phyloP scores from a whole-genome alignment of 495 filamentous ascomycete genomes.

The Talaromyces borbonicus region DNA sequence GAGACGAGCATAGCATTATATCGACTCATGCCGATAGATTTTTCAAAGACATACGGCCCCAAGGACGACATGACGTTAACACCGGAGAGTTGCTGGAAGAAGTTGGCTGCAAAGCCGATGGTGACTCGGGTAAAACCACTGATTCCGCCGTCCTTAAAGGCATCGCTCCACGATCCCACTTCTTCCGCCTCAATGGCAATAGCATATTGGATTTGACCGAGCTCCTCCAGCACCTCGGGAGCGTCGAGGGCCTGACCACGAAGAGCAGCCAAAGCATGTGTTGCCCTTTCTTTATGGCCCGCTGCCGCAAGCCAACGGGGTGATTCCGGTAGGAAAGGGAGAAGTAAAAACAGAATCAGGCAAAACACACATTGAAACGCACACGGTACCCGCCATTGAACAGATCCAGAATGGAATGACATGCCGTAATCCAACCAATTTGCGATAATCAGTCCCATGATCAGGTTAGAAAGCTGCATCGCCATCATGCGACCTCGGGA shows the following conservation, averaged over 20 bases:
- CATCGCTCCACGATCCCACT: constrained; percentile 12
- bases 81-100: constrained; percentile 14
- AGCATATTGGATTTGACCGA: constrained; percentile 14
- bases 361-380: constrained; percentile 51
- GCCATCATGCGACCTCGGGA: constrained; percentile 52
- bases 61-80: constrained; percentile 15
- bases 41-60: constrained; percentile 12
- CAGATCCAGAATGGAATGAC: constrained; percentile 5
- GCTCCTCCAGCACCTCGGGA: constrained; percentile 8
- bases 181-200: constrained; percentile 13
- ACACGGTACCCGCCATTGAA: constrained; percentile 45
- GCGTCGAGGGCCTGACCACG: constrained; percentile 9
- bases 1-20: constrained; percentile 3
- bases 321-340: constrained; percentile 22
- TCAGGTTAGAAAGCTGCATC: constrained; percentile 19
- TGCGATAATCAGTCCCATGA: constrained; percentile 12
- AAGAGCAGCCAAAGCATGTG: constrained; percentile 41
- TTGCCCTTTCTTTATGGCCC: constrained; percentile 42
- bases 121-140: constrained; percentile 11
- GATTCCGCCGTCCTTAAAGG: constrained; percentile 14
- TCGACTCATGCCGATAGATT: constrained; percentile 3
- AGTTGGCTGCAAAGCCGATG: constrained; percentile 13
- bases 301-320: constrained; percentile 31
- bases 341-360: constrained; percentile 19
- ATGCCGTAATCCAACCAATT: constrained; percentile 20